Base-by-base conservation (phyloP, 225 moss, liverwort and hornwort genomes). In the Neckera pumila region DNA sequence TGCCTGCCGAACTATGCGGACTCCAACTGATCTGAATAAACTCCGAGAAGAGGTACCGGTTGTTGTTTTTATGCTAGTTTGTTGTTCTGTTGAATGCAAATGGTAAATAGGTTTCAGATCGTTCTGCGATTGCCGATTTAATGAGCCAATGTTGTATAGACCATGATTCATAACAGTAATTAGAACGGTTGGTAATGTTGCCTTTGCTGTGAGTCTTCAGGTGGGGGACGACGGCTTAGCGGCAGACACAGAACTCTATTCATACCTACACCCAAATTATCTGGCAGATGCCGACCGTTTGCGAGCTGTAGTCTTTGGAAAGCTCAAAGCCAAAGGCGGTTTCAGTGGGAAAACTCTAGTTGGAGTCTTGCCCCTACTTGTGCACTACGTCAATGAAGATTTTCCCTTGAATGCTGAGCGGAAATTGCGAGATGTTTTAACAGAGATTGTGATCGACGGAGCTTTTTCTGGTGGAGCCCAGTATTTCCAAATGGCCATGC, bases 391-490 rank as follows among this genome's bases (percentile, higher is more conserved):
- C 66, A 97, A 97, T 86, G 96, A 98, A 72, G 98, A 98, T 86
- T 98, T 98, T 26, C 98, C 98, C 17, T 91, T 98, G 83, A 96
- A 96, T 77, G 96, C 98, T 33, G 98, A 98, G 57, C 91, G 98
- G 88, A 98, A 97, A 87, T 76, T 98, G 88, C 89, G 98, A 83
- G 98, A 98, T 91, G 96, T 98, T 45, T 88, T 98, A 65, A 90
- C 94, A 56, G 98, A 98, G 89, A 90, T 98, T 89, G 95, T 98
- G 40, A 93, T 98, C 90, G 96, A 98, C 87, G 96, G 98, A 78
- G 98, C 98, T 80, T 98, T 98, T 86, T 93, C 98, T 85, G 96
- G 98, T 53, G 98, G 96, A 76, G 92, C 95, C 85, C 98, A 98
- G 88, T 98, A 98, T 85, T 98, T 98, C 79, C 98, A 98, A 90